Evolutionary conservation across 1,284 basidiomycete species (phyloP), one percentile per base, ranked within the genome.

Genomic region (Trichosporon coremiiforme): DNA sequence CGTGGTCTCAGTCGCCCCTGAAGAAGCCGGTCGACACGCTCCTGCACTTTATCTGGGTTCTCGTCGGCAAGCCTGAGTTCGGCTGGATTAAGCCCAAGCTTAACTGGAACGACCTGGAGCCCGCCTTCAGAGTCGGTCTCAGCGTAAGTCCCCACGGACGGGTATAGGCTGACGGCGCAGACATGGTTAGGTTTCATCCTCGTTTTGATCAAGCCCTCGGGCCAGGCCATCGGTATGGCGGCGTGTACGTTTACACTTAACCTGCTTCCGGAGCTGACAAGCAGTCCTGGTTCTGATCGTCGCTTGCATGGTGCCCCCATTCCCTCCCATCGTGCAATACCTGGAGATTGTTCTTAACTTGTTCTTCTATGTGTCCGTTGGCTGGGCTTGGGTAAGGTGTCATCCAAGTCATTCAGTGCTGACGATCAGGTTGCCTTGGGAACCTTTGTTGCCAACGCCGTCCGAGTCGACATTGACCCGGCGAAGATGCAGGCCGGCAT

Each of bases 181-280:
- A 76, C 78, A 9, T 84, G 83, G 83, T 47, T 83, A 5, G 81
- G 83, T 3, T 71, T 81, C 17, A 45, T 84, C 0, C 68, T 84
- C 31, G 70, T 80, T 5, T 67, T 84, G 4, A 81, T 83, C 45
- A 71, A 75, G 4, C 76, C 76, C 4, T 71, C 75, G 6, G 78
- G 82, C 31, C 36, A 66, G 20, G 72, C 73, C 1, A 64, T 83
- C 10, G 83, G 83, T 20, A 69, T 78, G 60, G 81, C 81, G 4
- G 79, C 80, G 17, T 83, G 79, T 81, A 50, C 74, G 78, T 65
- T 60, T 64, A 22, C 35, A 38, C 2, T 5, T 5, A 4, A 10
- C 33, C 4, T 6, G 9, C 17, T 13, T 7, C 0, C 8, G 1
- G 31, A 50, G 9, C 60, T 68, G 55, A 65, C 35, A 0, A 2